Evolutionary conservation across 306 rosid species (phyloP).

Genomic region (Purshia tridentata): DNA sequence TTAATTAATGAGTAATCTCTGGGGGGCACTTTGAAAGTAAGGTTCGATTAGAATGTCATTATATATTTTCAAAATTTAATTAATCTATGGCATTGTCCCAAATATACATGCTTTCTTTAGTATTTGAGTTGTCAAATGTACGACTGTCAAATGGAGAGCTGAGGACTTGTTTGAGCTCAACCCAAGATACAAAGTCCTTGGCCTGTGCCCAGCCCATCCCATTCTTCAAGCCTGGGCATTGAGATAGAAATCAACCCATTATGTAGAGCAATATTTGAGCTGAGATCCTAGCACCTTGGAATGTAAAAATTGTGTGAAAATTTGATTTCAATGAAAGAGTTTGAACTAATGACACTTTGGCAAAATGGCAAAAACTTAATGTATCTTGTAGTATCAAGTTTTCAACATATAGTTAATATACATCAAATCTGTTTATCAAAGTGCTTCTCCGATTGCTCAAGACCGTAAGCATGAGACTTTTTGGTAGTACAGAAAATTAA

Average conservation of each 20-base stretch:
- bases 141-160: neutral
- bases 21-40: no score
- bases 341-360: no score
- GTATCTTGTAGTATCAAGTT: no score
- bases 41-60: no score
- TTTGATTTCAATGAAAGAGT: neutral
- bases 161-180: neutral
- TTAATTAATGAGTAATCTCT: conserved; percentile 14
- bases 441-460: no score
- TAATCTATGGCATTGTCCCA: neutral
- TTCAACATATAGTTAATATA: no score
- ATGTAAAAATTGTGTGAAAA: neutral
- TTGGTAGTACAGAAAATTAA: no score
- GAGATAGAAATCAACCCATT: neutral
- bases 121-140: neutral
- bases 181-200: neutral
- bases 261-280: neutral
- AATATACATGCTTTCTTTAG: neutral
- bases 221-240: neutral
- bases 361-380: no score
- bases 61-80: no score
- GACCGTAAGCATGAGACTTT: no score
- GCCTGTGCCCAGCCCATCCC: neutral
- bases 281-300: neutral
- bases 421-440: no score